A percentile compares a stretch with the other conserved stretches of the same genome.
Conservation (phyloP, 768 basidiomycete species). For the Termitomyces bulborhizus region DNA sequence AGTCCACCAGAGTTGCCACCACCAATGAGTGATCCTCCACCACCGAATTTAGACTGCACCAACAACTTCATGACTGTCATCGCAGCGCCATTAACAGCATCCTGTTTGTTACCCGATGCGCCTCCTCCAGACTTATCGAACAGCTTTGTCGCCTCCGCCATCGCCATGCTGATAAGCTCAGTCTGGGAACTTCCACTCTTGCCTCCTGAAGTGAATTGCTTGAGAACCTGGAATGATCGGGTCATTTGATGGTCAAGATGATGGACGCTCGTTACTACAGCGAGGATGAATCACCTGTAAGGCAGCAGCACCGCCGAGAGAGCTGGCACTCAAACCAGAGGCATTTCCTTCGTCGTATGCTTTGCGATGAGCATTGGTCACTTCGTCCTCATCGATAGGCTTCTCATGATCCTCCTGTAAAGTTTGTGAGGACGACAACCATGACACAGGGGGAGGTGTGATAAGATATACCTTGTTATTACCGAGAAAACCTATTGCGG, state of each 20-base stretch:
- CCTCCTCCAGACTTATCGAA: constrained; percentile 67
- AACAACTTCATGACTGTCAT: constrained; percentile 83
- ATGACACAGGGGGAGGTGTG: background rate
- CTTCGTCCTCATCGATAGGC: constrained; percentile 62
- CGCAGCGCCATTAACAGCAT: constrained; percentile 78
- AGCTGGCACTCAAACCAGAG: constrained; percentile 47
- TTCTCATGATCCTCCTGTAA: constrained; percentile 44
- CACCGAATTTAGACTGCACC: constrained; percentile 59
- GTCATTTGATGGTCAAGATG: background rate
- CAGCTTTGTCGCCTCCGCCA: constrained; percentile 74
- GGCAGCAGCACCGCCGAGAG: constrained; percentile 75
- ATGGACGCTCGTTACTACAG: background rate
- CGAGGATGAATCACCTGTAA: constrained; percentile 41
- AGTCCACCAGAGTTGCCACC: constrained; percentile 71
- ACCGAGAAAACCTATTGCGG: constrained; percentile 46
- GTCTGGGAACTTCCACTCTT: constrained; percentile 38
- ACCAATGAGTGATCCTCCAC: constrained; percentile 28
- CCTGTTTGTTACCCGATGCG: constrained; percentile 68
- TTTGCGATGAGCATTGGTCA: constrained; percentile 52
- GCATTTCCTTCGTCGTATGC: constrained; percentile 54
- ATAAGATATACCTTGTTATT: constrained; percentile 39
- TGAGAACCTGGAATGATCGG: constrained; percentile 30
- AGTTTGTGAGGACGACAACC: background rate
- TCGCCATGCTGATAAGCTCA: constrained; percentile 78
- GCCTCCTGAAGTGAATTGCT: constrained; percentile 59